A percentile compares a stretch with the other conserved stretches of the same genome.
phyloP scores from a whole-genome alignment of 176 grass and related monocot species.

The Cenchrus americanus region DNA sequence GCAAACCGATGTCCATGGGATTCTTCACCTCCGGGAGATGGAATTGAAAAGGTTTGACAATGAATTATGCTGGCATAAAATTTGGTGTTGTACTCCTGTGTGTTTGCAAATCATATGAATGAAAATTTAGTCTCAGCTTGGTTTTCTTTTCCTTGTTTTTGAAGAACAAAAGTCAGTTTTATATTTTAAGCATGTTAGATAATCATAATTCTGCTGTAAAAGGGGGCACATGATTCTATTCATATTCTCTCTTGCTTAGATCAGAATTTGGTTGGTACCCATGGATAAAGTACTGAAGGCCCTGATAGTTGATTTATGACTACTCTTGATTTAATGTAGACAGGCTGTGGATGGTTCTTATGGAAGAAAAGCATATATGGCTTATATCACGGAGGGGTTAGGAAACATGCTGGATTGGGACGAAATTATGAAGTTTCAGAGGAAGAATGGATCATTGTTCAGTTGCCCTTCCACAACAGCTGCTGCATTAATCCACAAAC shows the following conservation, averaged over 20 bases:
- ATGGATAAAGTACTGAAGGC: neutral
- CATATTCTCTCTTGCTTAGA: neutral
- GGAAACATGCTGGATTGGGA: constrained; percentile 54
- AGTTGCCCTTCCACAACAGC: constrained; percentile 74
- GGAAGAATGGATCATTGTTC: constrained; percentile 76
- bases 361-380: constrained; percentile 66
- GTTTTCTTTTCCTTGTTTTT: neutral
- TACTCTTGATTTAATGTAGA: constrained; percentile 42
- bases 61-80: neutral
- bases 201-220: neutral
- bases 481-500: constrained; percentile 43
- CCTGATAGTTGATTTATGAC: neutral
- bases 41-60: constrained; percentile 65
- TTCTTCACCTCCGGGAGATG: constrained; percentile 44
- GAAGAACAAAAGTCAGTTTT: neutral
- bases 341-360: constrained; percentile 33
- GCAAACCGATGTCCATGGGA: constrained; percentile 32
- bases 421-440: constrained; percentile 67
- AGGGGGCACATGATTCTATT: neutral
- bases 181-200: neutral
- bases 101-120: neutral
- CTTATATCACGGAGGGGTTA: constrained; percentile 76
- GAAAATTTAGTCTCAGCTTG: neutral
- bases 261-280: neutral
- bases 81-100: neutral